phyloP scores from a whole-genome alignment of 495 filamentous ascomycete genomes.

The Aspergillus carlsbadensis region DNA sequence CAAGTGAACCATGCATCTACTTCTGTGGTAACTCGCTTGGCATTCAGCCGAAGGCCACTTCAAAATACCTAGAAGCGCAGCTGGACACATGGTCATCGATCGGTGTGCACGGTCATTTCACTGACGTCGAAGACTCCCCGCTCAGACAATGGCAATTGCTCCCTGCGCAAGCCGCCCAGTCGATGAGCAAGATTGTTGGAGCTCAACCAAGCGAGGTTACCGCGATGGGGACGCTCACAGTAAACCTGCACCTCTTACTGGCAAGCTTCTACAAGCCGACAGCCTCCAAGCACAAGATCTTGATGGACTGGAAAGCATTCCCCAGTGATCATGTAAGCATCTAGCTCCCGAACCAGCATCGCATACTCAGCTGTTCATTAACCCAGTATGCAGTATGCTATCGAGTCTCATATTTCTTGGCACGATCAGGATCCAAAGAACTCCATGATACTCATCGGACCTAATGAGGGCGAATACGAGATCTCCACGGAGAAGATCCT shows the following conservation, averaged over 20 bases:
- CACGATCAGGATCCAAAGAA: conserved; percentile 65
- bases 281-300: conserved; percentile 74
- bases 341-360: background rate
- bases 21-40: conserved; percentile 95
- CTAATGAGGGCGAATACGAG: conserved; percentile 50
- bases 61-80: conserved; percentile 70
- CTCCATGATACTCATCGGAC: conserved; percentile 75
- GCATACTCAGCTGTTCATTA: background rate
- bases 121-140: conserved; percentile 68
- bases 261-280: conserved; percentile 86
- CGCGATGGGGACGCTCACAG: conserved; percentile 89
- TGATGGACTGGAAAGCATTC: conserved; percentile 92
- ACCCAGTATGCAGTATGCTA: conserved; percentile 64
- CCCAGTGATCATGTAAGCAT: conserved; percentile 79
- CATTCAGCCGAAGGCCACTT: conserved; percentile 76
- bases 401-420: conserved; percentile 84
- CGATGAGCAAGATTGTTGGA: conserved; percentile 81
- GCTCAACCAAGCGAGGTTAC: conserved; percentile 76
- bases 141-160: conserved; percentile 76
- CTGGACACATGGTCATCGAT: conserved; percentile 87
- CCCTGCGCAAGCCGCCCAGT: conserved; percentile 66
- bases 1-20: conserved; percentile 62
- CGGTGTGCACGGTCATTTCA: conserved; percentile 90
- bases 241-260: conserved; percentile 86
- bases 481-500: conserved; percentile 72